phyloP scores from a whole-genome alignment of 345 rosid species.

The Pseudoturritis turrita region DNA sequence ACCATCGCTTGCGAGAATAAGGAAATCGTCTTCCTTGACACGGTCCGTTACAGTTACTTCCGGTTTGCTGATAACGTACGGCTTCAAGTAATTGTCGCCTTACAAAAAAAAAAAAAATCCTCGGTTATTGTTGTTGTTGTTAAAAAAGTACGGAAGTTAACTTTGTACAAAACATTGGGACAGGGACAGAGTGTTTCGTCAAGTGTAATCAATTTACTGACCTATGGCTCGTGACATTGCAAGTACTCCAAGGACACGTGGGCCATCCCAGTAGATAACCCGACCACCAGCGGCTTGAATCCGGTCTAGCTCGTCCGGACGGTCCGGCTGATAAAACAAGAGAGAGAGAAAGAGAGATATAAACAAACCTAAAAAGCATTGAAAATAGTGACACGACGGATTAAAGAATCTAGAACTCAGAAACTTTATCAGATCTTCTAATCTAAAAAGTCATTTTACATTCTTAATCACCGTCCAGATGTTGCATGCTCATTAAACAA shows the following conservation, averaged over 20 bases:
- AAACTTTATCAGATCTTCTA: constrained; percentile 19
- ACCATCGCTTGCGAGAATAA: constrained; percentile 83
- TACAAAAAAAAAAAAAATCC: neutral
- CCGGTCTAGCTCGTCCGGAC: constrained; percentile 81
- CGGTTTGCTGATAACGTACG: constrained; percentile 78
- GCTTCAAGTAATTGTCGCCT: constrained; percentile 91
- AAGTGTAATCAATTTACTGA: constrained; percentile 31
- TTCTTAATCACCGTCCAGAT: constrained; percentile 26
- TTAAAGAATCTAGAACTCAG: constrained; percentile 17
- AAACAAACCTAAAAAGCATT: neutral
- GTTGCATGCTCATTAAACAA: constrained; percentile 21
- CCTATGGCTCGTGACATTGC: constrained; percentile 97
- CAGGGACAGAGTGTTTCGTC: constrained; percentile 11
- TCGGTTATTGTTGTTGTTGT: neutral
- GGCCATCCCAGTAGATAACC: constrained; percentile 84
- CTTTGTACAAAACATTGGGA: constrained; percentile 1
- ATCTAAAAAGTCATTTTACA: constrained; percentile 4
- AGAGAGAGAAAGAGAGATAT: neutral
- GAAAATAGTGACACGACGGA: constrained; percentile 20
- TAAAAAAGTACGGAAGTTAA: neutral
- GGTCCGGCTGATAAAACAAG: constrained; percentile 61
- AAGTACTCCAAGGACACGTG: constrained; percentile 84
- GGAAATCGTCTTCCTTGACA: constrained; percentile 61
- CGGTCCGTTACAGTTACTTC: constrained; percentile 69
- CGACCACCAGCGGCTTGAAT: constrained; percentile 84